Percentiles rank a stretch among this genome's conserved stretches.
Evolutionary conservation across 495 filamentous ascomycete genomes (phyloP).

Genomic region (Neurospora tetraspora): DNA sequence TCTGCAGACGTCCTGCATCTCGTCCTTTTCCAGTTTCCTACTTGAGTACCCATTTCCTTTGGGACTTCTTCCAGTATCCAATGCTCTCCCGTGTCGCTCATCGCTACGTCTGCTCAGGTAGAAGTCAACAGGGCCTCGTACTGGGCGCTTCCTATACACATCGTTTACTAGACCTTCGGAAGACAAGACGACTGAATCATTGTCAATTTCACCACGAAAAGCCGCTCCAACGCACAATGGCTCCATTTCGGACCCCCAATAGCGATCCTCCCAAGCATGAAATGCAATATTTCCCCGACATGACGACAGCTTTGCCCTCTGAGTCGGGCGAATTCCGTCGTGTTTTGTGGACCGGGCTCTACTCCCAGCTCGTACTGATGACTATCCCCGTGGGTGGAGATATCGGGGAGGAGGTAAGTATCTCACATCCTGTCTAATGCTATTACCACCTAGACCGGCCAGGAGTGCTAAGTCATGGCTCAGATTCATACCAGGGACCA

Average conservation of each 20-base stretch:
- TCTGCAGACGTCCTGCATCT: neutral
- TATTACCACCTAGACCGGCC: conserved; percentile 9
- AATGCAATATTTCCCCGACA: conserved; percentile 48
- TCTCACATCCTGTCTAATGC: neutral
- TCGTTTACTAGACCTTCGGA: neutral
- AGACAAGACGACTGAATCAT: neutral
- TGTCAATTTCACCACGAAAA: neutral
- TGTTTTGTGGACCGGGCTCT: conserved; percentile 51
- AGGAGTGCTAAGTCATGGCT: conserved; percentile 10
- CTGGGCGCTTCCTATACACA: neutral
- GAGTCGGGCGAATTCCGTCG: conserved; percentile 48
- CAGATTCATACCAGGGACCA: conserved; percentile 46
- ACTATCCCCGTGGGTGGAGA: conserved; percentile 53
- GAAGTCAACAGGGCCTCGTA: neutral
- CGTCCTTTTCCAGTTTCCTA: neutral
- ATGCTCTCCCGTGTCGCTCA: neutral
- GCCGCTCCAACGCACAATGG: conserved; percentile 7
- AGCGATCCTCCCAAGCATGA: conserved; percentile 39
- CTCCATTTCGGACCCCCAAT: conserved; percentile 13
- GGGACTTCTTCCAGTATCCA: neutral
- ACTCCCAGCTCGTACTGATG: conserved; percentile 55
- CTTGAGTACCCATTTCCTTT: neutral
- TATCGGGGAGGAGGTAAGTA: conserved; percentile 51
- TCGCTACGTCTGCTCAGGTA: neutral
- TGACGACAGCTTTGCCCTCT: conserved; percentile 40